phyloP scores from a whole-genome alignment of 345 rosid species.

The Camelina hispida region DNA sequence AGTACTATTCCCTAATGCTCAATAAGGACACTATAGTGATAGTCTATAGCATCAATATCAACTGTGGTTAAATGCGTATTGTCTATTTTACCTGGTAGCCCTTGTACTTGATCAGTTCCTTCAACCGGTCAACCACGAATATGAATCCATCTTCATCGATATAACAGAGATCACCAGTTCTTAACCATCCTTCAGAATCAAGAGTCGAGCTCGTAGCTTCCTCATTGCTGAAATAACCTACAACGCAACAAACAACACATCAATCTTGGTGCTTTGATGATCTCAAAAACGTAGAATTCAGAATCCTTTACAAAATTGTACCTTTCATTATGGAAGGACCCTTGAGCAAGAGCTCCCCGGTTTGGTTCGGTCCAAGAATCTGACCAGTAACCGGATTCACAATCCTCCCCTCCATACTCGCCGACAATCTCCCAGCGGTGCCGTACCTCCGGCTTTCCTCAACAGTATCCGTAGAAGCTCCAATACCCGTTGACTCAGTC shows the following conservation, averaged over 20 bases:
- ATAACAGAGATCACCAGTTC: conserved; percentile 94
- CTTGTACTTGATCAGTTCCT: conserved; percentile 93
- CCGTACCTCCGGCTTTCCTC: conserved; percentile 81
- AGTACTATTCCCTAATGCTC: neutral
- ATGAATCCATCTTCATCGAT: conserved; percentile 85
- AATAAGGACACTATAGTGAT: neutral
- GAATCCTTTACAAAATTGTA: neutral
- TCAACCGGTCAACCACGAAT: conserved; percentile 83
- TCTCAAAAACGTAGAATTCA: conserved; percentile 10
- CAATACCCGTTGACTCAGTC: conserved; percentile 76
- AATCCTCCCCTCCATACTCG: conserved; percentile 75
- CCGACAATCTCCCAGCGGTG: conserved; percentile 70
- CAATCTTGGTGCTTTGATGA: neutral
- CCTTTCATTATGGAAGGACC: conserved; percentile 52
- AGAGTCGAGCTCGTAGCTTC: conserved; percentile 82
- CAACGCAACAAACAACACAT: conserved; percentile 12
- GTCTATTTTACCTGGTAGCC: conserved; percentile 75
- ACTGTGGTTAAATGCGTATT: neutral
- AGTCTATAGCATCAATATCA: neutral
- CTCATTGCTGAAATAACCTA: conserved; percentile 78
- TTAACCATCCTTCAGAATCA: conserved; percentile 88
- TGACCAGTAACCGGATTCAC: conserved; percentile 66
- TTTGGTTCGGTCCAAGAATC: conserved; percentile 54
- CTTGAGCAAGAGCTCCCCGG: conserved; percentile 90
- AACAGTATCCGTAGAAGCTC: conserved; percentile 65